Percentiles rank a stretch among this genome's conserved stretches.
Evolutionary conservation across 1,284 basidiomycete genomes (phyloP).

Genomic region (Sporisorium exsertum): DNA sequence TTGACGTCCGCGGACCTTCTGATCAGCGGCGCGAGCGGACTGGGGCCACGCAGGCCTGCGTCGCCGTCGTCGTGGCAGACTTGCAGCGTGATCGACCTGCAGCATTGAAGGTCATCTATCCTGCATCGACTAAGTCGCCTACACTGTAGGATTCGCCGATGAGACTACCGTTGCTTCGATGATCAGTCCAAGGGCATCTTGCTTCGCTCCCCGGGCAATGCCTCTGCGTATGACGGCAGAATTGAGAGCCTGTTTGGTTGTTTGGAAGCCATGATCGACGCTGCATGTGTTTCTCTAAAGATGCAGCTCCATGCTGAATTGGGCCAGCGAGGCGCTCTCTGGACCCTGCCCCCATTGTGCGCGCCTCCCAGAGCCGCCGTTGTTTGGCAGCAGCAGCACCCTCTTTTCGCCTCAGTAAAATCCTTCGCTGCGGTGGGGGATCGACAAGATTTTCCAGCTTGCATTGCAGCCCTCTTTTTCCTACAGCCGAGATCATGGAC

Average conservation of each 20-base stretch:
- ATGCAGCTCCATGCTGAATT: conserved; percentile 3
- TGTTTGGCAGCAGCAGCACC: background rate
- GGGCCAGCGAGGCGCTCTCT: conserved; percentile 18
- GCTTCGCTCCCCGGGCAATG: background rate
- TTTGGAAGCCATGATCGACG: conserved; percentile 16
- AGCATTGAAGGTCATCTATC: too few relatives aligned
- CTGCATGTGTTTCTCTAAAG: conserved; percentile 10
- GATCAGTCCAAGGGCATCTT: background rate
- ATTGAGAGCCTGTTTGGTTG: background rate
- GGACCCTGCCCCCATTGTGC: background rate
- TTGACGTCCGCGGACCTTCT: too few relatives aligned
- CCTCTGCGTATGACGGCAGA: background rate
- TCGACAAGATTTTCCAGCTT: conserved; percentile 16
- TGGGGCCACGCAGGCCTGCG: background rate
- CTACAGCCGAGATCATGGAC: background rate
- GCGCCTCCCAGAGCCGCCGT: background rate
- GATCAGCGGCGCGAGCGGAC: too few relatives aligned
- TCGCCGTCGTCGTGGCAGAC: background rate
- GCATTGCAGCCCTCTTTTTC: background rate
- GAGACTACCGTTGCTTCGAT: background rate
- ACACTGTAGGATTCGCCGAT: too few relatives aligned
- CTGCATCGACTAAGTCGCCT: too few relatives aligned
- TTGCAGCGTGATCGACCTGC: background rate
- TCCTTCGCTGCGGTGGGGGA: conserved; percentile 13
- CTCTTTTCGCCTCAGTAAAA: background rate